Conservation (phyloP, 2,329 filamentous ascomycete genomes). For the Aspergillus fumigatus region DNA sequence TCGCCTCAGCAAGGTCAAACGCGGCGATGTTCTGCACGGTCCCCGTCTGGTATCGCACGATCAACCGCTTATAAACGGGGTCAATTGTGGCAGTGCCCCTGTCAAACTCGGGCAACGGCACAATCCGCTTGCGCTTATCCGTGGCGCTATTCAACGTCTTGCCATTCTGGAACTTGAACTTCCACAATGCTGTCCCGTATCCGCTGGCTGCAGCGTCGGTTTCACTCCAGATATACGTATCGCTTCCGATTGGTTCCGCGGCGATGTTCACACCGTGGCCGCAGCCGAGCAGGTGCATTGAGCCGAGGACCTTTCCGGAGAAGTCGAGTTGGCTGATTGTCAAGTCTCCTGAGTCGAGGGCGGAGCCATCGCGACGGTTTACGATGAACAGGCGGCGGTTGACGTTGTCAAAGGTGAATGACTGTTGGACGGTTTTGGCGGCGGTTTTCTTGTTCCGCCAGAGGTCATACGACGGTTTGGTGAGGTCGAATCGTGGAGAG, state of each 20-base stretch:
- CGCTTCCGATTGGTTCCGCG: slow-evolving; percentile 10
- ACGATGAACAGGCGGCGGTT: slow-evolving; percentile 19
- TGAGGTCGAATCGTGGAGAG: slow-evolving; percentile 13
- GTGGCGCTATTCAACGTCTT: slow-evolving; percentile 7
- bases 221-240: slow-evolving; percentile 20
- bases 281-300: slow-evolving; percentile 17
- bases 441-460: slow-evolving; percentile 10
- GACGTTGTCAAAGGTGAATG: slow-evolving; percentile 21
- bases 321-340: slow-evolving; percentile 21
- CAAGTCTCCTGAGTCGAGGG: slow-evolving; percentile 12
- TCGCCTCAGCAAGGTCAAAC: slow-evolving; percentile 13
- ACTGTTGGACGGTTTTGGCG: slow-evolving; percentile 18
- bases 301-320: slow-evolving; percentile 14
- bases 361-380: slow-evolving; percentile 14
- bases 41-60: slow-evolving; percentile 13
- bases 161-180: slow-evolving; percentile 17
- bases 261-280: slow-evolving; percentile 18
- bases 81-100: slow-evolving; percentile 7
- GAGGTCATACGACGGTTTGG: slow-evolving; percentile 14
- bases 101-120: background rate
- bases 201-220: slow-evolving; percentile 16
- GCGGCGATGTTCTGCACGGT: slow-evolving; percentile 13
- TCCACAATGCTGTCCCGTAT: slow-evolving; percentile 16
- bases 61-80: slow-evolving; percentile 11
- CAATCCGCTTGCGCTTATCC: slow-evolving; percentile 10